phyloP scores from a whole-genome alignment of 2,329 filamentous ascomycete species.

The Colletotrichum sp. region DNA sequence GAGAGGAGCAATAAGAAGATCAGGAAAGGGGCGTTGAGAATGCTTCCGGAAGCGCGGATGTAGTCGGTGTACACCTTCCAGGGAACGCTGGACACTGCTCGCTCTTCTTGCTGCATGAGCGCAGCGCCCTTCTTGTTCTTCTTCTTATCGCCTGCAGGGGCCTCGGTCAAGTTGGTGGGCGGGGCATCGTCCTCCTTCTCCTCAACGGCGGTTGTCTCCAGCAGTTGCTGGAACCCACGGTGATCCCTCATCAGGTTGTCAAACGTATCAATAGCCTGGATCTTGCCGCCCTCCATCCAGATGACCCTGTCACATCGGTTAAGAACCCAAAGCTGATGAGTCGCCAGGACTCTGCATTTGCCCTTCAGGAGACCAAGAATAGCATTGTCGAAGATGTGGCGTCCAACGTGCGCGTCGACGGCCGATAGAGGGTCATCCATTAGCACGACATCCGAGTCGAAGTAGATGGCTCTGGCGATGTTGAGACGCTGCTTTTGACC shows the following conservation, averaged over 20 bases:
- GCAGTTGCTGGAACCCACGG: slow-evolving; percentile 77
- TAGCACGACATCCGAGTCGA: slow-evolving; percentile 69
- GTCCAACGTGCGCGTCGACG: slow-evolving; percentile 72
- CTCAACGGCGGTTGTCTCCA: slow-evolving; percentile 83
- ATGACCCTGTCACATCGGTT: slow-evolving; percentile 90
- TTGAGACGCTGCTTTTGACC: slow-evolving; percentile 96
- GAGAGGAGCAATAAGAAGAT: slow-evolving; percentile 68
- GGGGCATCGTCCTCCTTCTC: slow-evolving; percentile 60
- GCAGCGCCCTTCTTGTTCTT: slow-evolving; percentile 62
- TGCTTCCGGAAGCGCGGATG: slow-evolving; percentile 73
- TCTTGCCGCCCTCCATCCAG: slow-evolving; percentile 86
- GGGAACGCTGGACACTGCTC: slow-evolving; percentile 75
- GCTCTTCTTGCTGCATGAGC: slow-evolving; percentile 76
- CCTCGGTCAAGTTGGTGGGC: slow-evolving; percentile 43
- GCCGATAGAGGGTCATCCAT: slow-evolving; percentile 74
- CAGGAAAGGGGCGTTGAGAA: slow-evolving; percentile 71
- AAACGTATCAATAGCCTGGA: slow-evolving; percentile 88
- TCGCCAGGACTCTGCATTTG: slow-evolving; percentile 90
- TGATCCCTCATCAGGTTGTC: slow-evolving; percentile 83
- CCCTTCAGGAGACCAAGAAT: slow-evolving; percentile 87
- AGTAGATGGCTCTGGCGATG: slow-evolving; percentile 83
- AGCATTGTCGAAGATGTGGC: slow-evolving; percentile 89
- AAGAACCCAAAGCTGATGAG: slow-evolving; percentile 93
- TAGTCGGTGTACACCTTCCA: slow-evolving; percentile 83
- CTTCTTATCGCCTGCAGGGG: slow-evolving; percentile 46